Percentiles rank a stretch among this genome's conserved stretches.
These are phyloP conservation scores for Rosa persica DNA, from an alignment of 306 rosid genomes.

Conservation along the genomic window DNA sequence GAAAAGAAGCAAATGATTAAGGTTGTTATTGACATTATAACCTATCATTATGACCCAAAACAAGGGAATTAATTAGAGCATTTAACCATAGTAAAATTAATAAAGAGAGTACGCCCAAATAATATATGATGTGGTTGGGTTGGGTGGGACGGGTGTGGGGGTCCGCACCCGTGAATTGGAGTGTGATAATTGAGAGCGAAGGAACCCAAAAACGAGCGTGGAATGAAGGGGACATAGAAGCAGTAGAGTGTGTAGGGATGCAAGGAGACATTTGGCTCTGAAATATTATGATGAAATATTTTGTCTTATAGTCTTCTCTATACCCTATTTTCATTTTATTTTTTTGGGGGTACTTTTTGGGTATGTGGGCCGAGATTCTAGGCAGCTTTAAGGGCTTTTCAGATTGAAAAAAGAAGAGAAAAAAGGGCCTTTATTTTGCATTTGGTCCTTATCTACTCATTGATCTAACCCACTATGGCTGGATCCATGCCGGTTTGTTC, in stretches of 20 bases:
- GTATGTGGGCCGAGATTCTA: constrained; percentile 28
- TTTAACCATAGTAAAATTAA: background rate
- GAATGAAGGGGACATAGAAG: constrained; percentile 45
- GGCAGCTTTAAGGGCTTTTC: constrained; percentile 27
- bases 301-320: constrained; percentile 41
- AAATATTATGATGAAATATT: constrained; percentile 28
- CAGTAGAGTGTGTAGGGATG: constrained; percentile 51
- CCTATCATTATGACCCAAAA: background rate
- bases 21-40: constrained; percentile 22
- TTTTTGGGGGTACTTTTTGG: background rate
- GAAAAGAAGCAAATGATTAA: constrained; percentile 38
- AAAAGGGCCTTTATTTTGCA: constrained; percentile 4
- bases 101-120: background rate
- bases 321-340: background rate
- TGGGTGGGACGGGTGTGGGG: background rate
- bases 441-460: constrained; percentile 1
- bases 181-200: constrained; percentile 40
- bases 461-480: background rate
- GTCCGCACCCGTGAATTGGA: constrained; percentile 15
- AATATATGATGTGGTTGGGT: background rate
- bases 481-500: background rate
- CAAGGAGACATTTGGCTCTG: constrained; percentile 62
- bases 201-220: constrained; percentile 47
- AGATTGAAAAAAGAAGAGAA: background rate
- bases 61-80: background rate